phyloP scores from a whole-genome alignment of 1,284 basidiomycete species.

The Takashimella koratensis region DNA sequence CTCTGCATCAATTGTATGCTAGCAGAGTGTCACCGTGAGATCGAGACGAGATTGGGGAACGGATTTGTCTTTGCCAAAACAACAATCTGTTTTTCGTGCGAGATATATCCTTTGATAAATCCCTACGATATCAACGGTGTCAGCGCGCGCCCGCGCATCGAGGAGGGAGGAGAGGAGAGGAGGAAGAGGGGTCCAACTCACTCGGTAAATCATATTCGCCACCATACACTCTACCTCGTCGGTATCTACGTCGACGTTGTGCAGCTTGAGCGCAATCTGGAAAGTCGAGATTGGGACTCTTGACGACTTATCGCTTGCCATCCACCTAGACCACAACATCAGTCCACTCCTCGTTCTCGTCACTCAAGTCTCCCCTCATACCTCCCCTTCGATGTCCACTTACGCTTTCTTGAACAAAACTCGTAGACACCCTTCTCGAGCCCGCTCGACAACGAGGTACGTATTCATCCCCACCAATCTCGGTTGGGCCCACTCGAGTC shows the following conservation, averaged over 20 bases:
- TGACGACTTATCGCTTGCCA: constrained; percentile 64
- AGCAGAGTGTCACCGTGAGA: constrained; percentile 24
- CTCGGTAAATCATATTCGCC: constrained; percentile 87
- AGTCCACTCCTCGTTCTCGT: too few species aligned
- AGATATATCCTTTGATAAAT: constrained; percentile 91
- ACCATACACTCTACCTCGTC: constrained; percentile 93
- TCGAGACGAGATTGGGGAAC: constrained; percentile 60
- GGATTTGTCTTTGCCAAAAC: constrained; percentile 78
- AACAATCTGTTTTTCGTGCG: constrained; percentile 88
- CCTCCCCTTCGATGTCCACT: too few species aligned
- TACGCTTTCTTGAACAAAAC: constrained; percentile 82
- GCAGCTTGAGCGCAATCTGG: constrained; percentile 63
- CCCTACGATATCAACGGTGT: constrained; percentile 54
- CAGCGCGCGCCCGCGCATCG: neutral
- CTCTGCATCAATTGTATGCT: too few species aligned
- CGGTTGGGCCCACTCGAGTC: constrained; percentile 63
- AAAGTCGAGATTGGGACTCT: constrained; percentile 76
- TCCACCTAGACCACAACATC: constrained; percentile 79
- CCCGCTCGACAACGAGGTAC: constrained; percentile 81
- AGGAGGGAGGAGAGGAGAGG: neutral
- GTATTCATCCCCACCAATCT: constrained; percentile 76
- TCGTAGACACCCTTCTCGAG: constrained; percentile 78
- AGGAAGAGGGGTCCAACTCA: too few species aligned
- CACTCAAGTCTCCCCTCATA: too few species aligned
- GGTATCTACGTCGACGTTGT: constrained; percentile 54